These are phyloP conservation scores for Gardenia jasminoides DNA, from an alignment of 257 asterid species.

Conservation along the genomic window DNA sequence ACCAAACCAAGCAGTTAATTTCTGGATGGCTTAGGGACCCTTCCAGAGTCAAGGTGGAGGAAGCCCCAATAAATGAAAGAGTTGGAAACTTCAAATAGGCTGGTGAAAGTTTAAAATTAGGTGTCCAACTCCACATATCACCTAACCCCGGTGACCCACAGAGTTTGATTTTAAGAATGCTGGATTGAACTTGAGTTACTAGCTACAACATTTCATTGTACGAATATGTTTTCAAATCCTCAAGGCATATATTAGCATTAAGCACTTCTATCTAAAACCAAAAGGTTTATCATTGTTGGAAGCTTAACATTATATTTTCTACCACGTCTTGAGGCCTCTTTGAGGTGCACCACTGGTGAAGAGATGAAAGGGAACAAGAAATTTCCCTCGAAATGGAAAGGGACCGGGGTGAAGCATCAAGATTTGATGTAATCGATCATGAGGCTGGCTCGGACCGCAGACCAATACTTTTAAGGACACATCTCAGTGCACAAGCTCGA, in stretches of 20 bases:
- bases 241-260: too few relatives aligned
- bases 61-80: neutral
- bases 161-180: neutral
- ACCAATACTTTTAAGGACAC: too few relatives aligned
- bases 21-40: neutral
- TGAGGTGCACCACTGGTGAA: too few relatives aligned
- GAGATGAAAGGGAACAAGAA: too few relatives aligned
- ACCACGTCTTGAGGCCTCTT: too few relatives aligned
- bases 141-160: neutral
- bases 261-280: too few relatives aligned
- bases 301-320: too few relatives aligned
- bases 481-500: neutral
- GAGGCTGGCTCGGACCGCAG: neutral
- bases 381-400: too few relatives aligned
- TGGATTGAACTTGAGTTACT: neutral
- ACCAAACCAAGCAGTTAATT: neutral
- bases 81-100: neutral
- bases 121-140: conserved; percentile 6
- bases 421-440: neutral
- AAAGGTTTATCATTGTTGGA: too few relatives aligned
- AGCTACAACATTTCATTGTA: neutral
- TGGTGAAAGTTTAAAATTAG: neutral
- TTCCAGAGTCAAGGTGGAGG: neutral
- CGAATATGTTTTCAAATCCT: neutral
- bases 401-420: neutral